Evolutionary conservation across 495 filamentous ascomycete genomes (phyloP), one percentile per base, ranked within the genome.

Genomic region (Aspergillus avenaceus): DNA sequence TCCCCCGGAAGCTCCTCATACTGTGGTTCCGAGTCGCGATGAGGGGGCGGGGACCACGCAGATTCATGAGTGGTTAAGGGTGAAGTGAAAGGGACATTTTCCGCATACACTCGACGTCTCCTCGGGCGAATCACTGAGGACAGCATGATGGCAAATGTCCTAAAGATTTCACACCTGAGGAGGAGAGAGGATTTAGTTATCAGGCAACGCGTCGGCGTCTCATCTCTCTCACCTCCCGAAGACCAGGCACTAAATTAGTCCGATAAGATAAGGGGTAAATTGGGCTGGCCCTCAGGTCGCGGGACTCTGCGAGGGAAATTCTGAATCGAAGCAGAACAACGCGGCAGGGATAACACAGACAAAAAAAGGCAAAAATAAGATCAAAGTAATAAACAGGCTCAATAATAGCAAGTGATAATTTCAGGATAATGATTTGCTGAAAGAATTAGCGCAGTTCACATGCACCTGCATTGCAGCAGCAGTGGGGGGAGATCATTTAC

Each of bases 41-140:
- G 60, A 53, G 62, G 60, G 52, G 65, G 66, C 12, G 70, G 68
- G n/a, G n/a, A n/a, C 37, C 58, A 60, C 24, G 62, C 57, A 28
- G 50, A 63, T 31, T 72, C 63, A 18, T 46, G 55, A 22, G 63
- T 43, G 7, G 64, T 63, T 41, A 67, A 72, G 1, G 71, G 72
- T 8, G 76, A 75, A 0, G 74, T 74, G 61, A 77, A 82, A 2
- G 71, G 67, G 7, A 75, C 78, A 49, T 72, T 66, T 16, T 80
- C 69, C 5, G 65, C 65, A 34, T 61, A 64, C 7, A 47, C 41
- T 45, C 64, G 68, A 16, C 56, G 60, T 25, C 60, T 66, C 59
- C 66, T 75, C n/a, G 73, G 72, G 47, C 67, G 74, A 37, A 78
- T 60, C 31, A 79, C 60, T 41, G 73, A 76, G 40, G 70, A 69